Conservation (phyloP, 179 eudicot species). For the Vitellaria paradoxa region DNA sequence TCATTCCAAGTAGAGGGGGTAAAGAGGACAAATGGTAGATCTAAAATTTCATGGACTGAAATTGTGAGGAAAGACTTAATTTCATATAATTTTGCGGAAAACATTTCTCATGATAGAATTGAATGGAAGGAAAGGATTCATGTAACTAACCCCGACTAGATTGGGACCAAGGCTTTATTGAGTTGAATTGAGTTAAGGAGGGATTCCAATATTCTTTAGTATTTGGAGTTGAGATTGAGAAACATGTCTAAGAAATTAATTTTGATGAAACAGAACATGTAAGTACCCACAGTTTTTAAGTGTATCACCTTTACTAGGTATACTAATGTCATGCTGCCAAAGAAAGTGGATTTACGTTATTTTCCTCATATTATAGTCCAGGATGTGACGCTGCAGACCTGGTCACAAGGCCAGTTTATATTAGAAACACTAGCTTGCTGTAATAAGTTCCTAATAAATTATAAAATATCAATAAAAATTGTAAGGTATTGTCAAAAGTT, state of each 20-base stretch:
- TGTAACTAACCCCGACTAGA: no score
- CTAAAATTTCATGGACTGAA: no score
- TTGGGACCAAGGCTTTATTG: no score
- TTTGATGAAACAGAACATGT: background rate
- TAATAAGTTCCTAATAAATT: background rate
- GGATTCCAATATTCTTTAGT: background rate
- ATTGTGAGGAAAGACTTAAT: no score
- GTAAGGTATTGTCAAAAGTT: background rate
- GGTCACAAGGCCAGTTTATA: background rate
- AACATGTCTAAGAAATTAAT: background rate
- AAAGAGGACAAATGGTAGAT: no score
- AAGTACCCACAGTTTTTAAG: background rate
- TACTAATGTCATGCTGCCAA: background rate
- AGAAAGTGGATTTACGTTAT: background rate
- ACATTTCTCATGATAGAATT: no score
- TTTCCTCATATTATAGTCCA: background rate
- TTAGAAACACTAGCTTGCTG: background rate
- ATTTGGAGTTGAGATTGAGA: background rate
- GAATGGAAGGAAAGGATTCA: no score
- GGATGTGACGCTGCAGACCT: background rate
- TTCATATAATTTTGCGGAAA: no score
- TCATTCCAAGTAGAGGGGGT: no score
- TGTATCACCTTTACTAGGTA: background rate
- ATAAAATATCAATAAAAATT: background rate
- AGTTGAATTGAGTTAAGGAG: background rate